Evolutionary conservation across 331 rosid genomes (phyloP), one percentile per base, ranked within the genome.

Genomic region (Telfairia occidentalis): DNA sequence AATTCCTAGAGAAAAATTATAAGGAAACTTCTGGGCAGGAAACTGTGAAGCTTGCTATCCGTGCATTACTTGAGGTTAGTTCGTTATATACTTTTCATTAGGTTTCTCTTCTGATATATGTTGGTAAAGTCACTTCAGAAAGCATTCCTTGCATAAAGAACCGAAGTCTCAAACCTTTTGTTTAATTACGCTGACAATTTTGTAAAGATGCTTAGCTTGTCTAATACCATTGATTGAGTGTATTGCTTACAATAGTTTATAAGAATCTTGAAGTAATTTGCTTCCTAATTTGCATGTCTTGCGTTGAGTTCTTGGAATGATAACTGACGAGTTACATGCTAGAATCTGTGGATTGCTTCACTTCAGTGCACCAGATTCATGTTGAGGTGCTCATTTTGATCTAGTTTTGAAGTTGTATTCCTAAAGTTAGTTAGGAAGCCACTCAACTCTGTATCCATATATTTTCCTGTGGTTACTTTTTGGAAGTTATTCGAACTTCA

Each of bases 11-110:
- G 89, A 95, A 95, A 78, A 95, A 95, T 75, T 95, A 81, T 50
- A 95, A 92, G 76, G 99, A 95, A 67, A 89, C 97, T 38, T 84
- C 97, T 77, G 97, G 99, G 7, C 93, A 90, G 76, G 97, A 95
- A 79, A 95, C 99, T 3, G 73, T 92, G 52, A 95, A 95, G 80
- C 89, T 95, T 85, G 97, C 99, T 0, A 95, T 95, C 80, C 92
- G 99, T 34, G 99, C 99, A 19, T 82, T 95, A 86, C 99, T 95
- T 82, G 99, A 95, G 84, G 99, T 90, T 75, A 82, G 84, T 57
- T 79, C 3, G 32, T 75, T 18, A 10, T n/a, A 2, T 52, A 16
- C 55, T 61, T 45, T 52, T 83, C 46, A 52, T 53, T 30, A 75
- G 53, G 8, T 29, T 10, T 67, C 16, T 52, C 30, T 48, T 64